Conservation (phyloP, 2,329 filamentous ascomycete genomes). For the Microdochium paspali region DNA sequence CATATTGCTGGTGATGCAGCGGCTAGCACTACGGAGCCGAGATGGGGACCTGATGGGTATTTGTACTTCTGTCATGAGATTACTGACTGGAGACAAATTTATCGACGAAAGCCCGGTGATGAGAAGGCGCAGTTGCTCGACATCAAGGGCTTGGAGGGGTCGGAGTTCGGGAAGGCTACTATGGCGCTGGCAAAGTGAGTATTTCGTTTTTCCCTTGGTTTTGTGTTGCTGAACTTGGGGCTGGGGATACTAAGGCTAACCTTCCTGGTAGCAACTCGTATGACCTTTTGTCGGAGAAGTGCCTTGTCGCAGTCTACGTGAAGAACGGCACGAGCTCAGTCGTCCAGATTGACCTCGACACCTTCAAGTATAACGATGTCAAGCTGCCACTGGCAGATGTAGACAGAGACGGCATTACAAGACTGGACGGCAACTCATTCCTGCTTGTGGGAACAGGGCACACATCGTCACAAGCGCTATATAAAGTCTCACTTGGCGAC, state of each 20-base stretch:
- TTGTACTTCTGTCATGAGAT: constrained; percentile 38
- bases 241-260: background rate
- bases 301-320: constrained; percentile 23
- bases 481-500: constrained; percentile 20
- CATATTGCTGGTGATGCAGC: constrained; percentile 30
- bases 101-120: constrained; percentile 21
- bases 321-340: constrained; percentile 23
- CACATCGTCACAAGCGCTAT: constrained; percentile 20
- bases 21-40: constrained; percentile 37
- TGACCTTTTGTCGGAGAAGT: constrained; percentile 22
- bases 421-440: constrained; percentile 23
- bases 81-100: constrained; percentile 36
- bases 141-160: constrained; percentile 26
- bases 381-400: constrained; percentile 21
- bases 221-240: too few species aligned
- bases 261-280: constrained; percentile 27
- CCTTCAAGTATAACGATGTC: constrained; percentile 16
- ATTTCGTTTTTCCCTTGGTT: too few species aligned
- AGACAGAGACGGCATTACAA: constrained; percentile 21
- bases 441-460: constrained; percentile 27
- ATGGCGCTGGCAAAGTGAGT: constrained; percentile 12
- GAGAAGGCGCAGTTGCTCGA: constrained; percentile 15
- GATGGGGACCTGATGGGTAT: constrained; percentile 38
- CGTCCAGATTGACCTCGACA: constrained; percentile 26
- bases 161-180: constrained; percentile 20